Evolutionary conservation across 2,329 filamentous ascomycete species (phyloP).

Genomic region (Zymoseptoria brevis): DNA sequence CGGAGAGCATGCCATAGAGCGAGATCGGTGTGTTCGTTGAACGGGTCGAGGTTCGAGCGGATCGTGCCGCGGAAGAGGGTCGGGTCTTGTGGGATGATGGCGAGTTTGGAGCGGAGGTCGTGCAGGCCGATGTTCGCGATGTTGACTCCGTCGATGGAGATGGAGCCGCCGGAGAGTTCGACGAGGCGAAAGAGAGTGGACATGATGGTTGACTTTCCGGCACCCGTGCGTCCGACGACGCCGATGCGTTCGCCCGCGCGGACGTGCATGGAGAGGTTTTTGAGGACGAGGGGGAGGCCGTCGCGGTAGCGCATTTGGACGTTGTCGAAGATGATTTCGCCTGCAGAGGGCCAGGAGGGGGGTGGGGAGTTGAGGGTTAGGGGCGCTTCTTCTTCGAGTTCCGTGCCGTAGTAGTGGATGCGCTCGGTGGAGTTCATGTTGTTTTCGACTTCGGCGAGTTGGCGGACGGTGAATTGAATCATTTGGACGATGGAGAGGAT

Average conservation of each 20-base stretch:
- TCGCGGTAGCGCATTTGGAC: constrained; percentile 46
- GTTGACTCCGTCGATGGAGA: constrained; percentile 43
- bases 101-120: constrained; percentile 63
- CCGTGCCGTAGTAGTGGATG: constrained; percentile 77
- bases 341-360: constrained; percentile 73
- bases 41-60: constrained; percentile 71
- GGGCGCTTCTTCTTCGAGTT: constrained; percentile 83
- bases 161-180: constrained; percentile 41
- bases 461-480: constrained; percentile 90
- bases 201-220: constrained; percentile 79
- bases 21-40: constrained; percentile 67
- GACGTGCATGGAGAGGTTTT: constrained; percentile 56
- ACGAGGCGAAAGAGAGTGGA: constrained; percentile 67
- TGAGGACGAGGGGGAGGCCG: constrained; percentile 42
- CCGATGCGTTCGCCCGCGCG: constrained; percentile 70
- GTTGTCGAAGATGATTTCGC: constrained; percentile 52
- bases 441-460: constrained; percentile 92
- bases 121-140: constrained; percentile 68
- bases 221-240: constrained; percentile 72
- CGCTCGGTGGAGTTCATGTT: constrained; percentile 96
- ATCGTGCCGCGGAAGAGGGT: constrained; percentile 77
- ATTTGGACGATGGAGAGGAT: constrained; percentile 90
- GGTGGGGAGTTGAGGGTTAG: constrained; percentile 65
- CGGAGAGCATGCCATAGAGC: constrained; percentile 71
- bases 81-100: constrained; percentile 76